phyloP scores from a whole-genome alignment of 805 yeast genomes.

The Tetrapisispora phaffii region DNA sequence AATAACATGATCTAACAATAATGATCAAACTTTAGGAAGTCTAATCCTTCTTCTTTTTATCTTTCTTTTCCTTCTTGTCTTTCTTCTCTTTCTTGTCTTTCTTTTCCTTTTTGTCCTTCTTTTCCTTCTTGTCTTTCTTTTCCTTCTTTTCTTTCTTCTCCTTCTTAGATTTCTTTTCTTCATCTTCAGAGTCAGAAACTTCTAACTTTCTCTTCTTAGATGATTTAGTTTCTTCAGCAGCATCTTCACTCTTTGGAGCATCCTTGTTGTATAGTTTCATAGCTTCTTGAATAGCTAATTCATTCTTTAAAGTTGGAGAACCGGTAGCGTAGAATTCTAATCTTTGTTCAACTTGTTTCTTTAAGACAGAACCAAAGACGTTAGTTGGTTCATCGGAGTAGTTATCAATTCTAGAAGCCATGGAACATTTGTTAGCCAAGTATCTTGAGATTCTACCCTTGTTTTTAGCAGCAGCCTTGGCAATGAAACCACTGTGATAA shows the following conservation, averaged over 20 bases:
- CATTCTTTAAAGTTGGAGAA: slow-evolving; percentile 90
- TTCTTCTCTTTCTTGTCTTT: slow-evolving; percentile 26
- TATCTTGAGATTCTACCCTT: slow-evolving; percentile 98
- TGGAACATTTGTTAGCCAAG: slow-evolving; percentile 97
- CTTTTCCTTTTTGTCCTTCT: slow-evolving; percentile 12
- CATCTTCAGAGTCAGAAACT: slow-evolving; percentile 33
- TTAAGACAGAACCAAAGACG: slow-evolving; percentile 81
- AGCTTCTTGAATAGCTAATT: slow-evolving; percentile 90
- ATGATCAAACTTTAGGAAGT: not conserved
- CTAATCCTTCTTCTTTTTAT: slow-evolving; percentile 4
- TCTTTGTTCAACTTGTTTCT: slow-evolving; percentile 97
- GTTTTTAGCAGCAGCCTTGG: slow-evolving; percentile 89
- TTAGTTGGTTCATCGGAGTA: slow-evolving; percentile 90
- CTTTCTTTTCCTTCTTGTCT: slow-evolving; percentile 11
- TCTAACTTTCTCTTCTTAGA: slow-evolving; percentile 25
- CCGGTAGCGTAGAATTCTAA: slow-evolving; percentile 93
- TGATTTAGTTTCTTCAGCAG: slow-evolving; percentile 20
- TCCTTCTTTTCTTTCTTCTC: slow-evolving; percentile 40
- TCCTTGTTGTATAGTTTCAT: slow-evolving; percentile 50
- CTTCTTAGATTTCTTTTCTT: slow-evolving; percentile 40
- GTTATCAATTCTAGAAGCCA: slow-evolving; percentile 97
- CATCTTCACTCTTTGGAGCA: slow-evolving; percentile 37
- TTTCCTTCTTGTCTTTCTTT: slow-evolving; percentile 35
- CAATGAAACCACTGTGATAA: slow-evolving; percentile 90
- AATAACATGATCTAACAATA: not conserved